A percentile compares a stretch with the other conserved stretches of the same genome.
Conservation (phyloP, 176 grass and related monocot genomes). For the Puccinellia tenuiflora region DNA sequence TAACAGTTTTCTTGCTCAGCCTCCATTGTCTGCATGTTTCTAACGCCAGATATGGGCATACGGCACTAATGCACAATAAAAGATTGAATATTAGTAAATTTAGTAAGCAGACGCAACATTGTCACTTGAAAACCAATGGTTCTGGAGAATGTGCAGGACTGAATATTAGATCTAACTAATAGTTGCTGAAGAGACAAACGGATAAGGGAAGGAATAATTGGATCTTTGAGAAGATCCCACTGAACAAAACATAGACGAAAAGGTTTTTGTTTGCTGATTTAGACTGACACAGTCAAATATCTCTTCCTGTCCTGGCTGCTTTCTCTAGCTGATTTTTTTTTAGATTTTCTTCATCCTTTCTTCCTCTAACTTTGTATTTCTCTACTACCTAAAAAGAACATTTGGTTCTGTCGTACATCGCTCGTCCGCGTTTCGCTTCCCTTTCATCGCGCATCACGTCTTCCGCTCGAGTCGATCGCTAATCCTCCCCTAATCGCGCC, state of each 20-base stretch:
- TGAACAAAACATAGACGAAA: neutral
- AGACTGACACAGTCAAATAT: neutral
- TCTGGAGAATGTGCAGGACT: neutral
- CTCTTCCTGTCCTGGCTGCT: neutral
- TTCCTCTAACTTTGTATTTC: neutral
- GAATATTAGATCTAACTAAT: slow-evolving; percentile 20
- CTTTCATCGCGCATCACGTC: too few species aligned
- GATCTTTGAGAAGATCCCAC: neutral
- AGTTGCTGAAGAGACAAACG: slow-evolving; percentile 8
- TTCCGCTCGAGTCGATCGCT: too few species aligned
- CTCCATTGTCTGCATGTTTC: slow-evolving; percentile 98
- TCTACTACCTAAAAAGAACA: too few species aligned
- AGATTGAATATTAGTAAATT: slow-evolving; percentile 23
- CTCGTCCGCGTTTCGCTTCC: too few species aligned
- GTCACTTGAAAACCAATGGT: slow-evolving; percentile 4
- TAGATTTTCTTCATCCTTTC: neutral
- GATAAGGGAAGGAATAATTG: neutral
- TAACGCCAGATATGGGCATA: slow-evolving; percentile 97
- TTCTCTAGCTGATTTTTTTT: neutral
- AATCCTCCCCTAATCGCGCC: too few species aligned
- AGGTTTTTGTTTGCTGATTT: neutral
- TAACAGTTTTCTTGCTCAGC: slow-evolving; percentile 94
- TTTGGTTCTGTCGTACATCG: too few species aligned
- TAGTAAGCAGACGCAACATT: neutral
- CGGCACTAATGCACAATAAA: slow-evolving; percentile 50